A percentile compares a stretch with the other conserved stretches of the same genome.
Evolutionary conservation across 2,329 filamentous ascomycete genomes (phyloP).

Genomic region (Arthrobotrys iridis): DNA sequence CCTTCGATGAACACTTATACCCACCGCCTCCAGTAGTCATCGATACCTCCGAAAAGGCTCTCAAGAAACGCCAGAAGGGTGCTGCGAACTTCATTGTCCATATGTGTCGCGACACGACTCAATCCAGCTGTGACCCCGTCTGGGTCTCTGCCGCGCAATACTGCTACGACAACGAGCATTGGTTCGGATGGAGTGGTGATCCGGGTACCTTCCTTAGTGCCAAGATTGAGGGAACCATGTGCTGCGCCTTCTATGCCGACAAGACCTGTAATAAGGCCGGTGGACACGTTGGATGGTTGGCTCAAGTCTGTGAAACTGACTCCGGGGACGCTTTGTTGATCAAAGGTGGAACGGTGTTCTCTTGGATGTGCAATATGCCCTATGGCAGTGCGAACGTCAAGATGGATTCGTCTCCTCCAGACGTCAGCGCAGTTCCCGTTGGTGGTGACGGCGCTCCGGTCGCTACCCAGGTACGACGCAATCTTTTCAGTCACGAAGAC

Average conservation of each 20-base stretch:
- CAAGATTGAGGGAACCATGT: slow-evolving; percentile 50
- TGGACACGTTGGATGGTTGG: slow-evolving; percentile 36
- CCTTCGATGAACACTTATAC: slow-evolving; percentile 49
- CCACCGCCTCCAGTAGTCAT: slow-evolving; percentile 29
- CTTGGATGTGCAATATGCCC: slow-evolving; percentile 50
- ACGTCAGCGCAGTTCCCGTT: slow-evolving; percentile 30
- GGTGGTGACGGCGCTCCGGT: slow-evolving; percentile 15
- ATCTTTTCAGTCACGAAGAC: background rate
- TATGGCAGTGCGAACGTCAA: slow-evolving; percentile 46
- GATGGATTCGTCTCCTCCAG: slow-evolving; percentile 27
- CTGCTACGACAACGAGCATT: slow-evolving; percentile 50
- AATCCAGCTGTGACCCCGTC: slow-evolving; percentile 32
- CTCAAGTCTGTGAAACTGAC: slow-evolving; percentile 37
- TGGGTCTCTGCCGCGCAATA: slow-evolving; percentile 50
- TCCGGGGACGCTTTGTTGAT: slow-evolving; percentile 30
- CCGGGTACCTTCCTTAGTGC: slow-evolving; percentile 48
- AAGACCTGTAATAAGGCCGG: slow-evolving; percentile 47
- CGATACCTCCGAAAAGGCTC: slow-evolving; percentile 24
- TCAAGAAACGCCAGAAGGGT: slow-evolving; percentile 42
- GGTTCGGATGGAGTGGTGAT: slow-evolving; percentile 51
- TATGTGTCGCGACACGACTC: slow-evolving; percentile 43
- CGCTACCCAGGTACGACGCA: slow-evolving; percentile 44
- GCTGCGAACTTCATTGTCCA: slow-evolving; percentile 48
- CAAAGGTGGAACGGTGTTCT: slow-evolving; percentile 29
- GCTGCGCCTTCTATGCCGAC: slow-evolving; percentile 46